These are phyloP conservation scores for Litchi chinensis DNA, from an alignment of 345 rosid species.

Conservation along the genomic window DNA sequence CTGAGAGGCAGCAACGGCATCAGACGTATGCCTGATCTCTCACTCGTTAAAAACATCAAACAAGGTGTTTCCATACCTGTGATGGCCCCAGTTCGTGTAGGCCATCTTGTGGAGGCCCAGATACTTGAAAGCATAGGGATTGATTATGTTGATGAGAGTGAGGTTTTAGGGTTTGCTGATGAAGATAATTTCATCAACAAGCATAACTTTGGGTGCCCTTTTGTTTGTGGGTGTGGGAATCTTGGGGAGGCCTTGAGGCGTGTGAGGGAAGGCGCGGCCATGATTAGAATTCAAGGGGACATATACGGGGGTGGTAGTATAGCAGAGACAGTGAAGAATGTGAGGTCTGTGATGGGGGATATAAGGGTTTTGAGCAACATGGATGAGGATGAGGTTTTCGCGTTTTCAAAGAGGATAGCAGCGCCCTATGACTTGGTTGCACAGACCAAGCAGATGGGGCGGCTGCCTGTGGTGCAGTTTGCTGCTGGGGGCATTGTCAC, in stretches of 20 bases:
- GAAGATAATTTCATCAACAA: conserved; percentile 49
- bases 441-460: conserved; percentile 69
- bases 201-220: conserved; percentile 47
- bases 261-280: conserved; percentile 47
- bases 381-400: conserved; percentile 61
- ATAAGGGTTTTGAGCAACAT: conserved; percentile 44
- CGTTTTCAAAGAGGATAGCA: conserved; percentile 51
- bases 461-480: conserved; percentile 59
- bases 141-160: conserved; percentile 67
- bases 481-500: conserved; percentile 64
- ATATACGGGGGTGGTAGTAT: conserved; percentile 33
- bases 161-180: conserved; percentile 50
- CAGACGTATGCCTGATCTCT: conserved; percentile 63
- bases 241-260: conserved; percentile 48
- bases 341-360: conserved; percentile 45
- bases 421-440: conserved; percentile 64
- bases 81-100: conserved; percentile 56
- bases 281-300: conserved; percentile 44
- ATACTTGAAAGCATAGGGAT: conserved; percentile 56
- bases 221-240: conserved; percentile 48
- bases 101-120: conserved; percentile 79
- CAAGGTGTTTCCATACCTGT: conserved; percentile 57
- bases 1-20: conserved; percentile 30
- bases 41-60: conserved; percentile 50
- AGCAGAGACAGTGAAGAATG: conserved; percentile 35